Evolutionary conservation across 2,329 filamentous ascomycete species (phyloP), one percentile per base, ranked within the genome.

Genomic region (Arachnopeziza araneosa): DNA sequence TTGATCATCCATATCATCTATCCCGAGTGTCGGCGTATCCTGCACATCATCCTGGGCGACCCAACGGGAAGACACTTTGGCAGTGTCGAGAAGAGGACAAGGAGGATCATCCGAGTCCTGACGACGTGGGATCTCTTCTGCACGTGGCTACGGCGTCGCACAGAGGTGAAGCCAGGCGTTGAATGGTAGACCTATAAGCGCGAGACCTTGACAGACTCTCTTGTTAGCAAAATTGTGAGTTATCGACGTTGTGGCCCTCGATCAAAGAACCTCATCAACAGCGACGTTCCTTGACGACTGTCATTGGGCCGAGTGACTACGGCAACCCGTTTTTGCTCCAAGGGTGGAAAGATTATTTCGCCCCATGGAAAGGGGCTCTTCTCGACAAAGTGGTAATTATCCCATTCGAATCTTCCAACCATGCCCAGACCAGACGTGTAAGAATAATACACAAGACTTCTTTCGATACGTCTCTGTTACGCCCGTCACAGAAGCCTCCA

Each of bases 1-100:
- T 62, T 67, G 67, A 59, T 60, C 64, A 64, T 72, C 69, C 70
- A 73, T 73, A 66, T 62, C 65, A 65, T 70, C 66, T 70, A 71
- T 54, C 65, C 67, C 67, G 62, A 63, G 60, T 59, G 61, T 65
- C 66, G 65, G 65, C 64, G 66, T 66, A 59, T 67, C 67, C 61
- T 67, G 65, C 61, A 63, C 67, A 68, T 67, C 69, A 71, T 73
- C 68, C 61, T 68, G 66, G 57, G 58, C 61, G 56, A 52, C 57
- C 60, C 64, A 67, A 59, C 61, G 64, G 57, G 66, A 64, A 72
- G 70, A 71, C 70, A 72, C 70, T 67, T 71, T 72, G 70, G 60
- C 66, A 60, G 64, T 68, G 62, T 68, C 64, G 54, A 55, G 56
- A 58, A 63, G 66, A 66, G 70, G 69, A 70, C 68, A 66, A 69